phyloP scores from a whole-genome alignment of 129 eudicot species.

The Saussurea involucrata region DNA sequence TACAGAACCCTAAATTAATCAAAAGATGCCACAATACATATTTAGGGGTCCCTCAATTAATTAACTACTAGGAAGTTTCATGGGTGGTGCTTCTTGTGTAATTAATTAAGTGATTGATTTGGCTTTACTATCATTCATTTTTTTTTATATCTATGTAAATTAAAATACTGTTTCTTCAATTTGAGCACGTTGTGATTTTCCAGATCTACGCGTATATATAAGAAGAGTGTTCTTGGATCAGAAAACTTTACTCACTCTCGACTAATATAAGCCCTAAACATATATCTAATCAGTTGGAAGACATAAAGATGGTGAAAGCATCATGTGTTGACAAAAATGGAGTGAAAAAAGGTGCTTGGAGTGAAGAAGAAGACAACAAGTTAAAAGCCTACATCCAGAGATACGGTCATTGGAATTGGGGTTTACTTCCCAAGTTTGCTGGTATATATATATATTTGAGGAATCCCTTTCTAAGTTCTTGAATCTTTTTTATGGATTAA shows the following conservation, averaged over 20 bases:
- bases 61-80: not conserved
- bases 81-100: not conserved
- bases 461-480: not conserved
- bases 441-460: conserved; percentile 20
- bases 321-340: conserved; percentile 36
- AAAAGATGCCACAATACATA: not conserved
- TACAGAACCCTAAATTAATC: not conserved
- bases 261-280: too few species aligned
- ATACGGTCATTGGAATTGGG: conserved; percentile 65
- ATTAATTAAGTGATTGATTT: not conserved
- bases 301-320: conserved; percentile 24
- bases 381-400: conserved; percentile 36
- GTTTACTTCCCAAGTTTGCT: conserved; percentile 48
- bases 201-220: not conserved
- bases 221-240: not conserved
- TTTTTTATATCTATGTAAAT: not conserved
- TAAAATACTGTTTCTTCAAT: not conserved
- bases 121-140: not conserved
- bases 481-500: not conserved
- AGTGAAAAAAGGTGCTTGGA: conserved; percentile 57
- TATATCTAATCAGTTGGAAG: too few species aligned
- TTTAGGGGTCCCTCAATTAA: not conserved
- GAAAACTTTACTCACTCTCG: not conserved
- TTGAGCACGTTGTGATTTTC: not conserved
- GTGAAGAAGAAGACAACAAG: conserved; percentile 53